These are phyloP conservation scores for Colletotrichum sp. DNA, from an alignment of 2,329 filamentous ascomycete species.

Conservation along the genomic window DNA sequence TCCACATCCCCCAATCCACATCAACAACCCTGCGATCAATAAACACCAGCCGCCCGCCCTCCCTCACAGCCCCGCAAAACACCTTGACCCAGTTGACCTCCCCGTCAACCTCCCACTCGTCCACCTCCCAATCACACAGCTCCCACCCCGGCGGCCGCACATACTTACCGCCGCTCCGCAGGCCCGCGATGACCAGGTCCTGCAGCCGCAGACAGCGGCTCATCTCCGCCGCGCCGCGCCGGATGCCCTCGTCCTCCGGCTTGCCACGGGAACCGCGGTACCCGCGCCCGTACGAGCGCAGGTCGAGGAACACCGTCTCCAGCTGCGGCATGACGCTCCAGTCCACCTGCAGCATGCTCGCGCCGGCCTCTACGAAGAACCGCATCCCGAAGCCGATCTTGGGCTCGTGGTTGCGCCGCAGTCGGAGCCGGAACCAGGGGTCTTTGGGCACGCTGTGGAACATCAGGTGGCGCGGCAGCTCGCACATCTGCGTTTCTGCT, in stretches of 20 bases:
- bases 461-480: background rate
- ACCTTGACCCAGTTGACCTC: slow-evolving; percentile 17
- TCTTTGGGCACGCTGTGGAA: slow-evolving; percentile 2
- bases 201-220: background rate
- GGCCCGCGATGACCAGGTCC: slow-evolving; percentile 2
- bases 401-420: background rate
- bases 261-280: background rate
- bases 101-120: background rate
- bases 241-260: background rate
- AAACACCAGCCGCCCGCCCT: slow-evolving; percentile 10
- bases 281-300: background rate
- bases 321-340: slow-evolving; percentile 7
- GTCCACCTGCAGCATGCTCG: background rate
- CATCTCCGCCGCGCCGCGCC: slow-evolving; percentile 4
- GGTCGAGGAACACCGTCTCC: slow-evolving; percentile 15
- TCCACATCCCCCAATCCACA: slow-evolving; percentile 8
- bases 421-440: background rate
- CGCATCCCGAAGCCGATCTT: background rate
- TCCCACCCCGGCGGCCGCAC: background rate
- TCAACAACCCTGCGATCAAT: background rate
- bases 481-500: background rate
- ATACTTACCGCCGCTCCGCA: background rate
- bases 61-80: slow-evolving; percentile 7
- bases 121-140: background rate
- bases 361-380: background rate